A percentile compares a stretch with the other conserved stretches of the same genome.
These are phyloP conservation scores for Naganishia sp. DNA, from an alignment of 1,284 basidiomycete species.

Conservation along the genomic window DNA sequence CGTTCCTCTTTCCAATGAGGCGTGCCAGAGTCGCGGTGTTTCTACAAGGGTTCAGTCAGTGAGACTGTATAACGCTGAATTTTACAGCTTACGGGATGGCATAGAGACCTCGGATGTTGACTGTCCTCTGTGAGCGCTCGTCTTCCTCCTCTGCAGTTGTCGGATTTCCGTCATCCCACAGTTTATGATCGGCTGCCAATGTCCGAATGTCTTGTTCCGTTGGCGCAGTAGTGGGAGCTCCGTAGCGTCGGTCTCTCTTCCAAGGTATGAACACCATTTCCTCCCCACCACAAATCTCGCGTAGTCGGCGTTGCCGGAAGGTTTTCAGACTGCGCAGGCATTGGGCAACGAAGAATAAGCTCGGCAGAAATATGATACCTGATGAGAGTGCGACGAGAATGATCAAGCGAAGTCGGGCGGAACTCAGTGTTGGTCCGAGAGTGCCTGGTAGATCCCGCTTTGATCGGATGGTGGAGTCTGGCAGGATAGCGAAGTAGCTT, in stretches of 20 bases:
- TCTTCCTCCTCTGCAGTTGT: neutral
- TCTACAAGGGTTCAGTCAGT: neutral
- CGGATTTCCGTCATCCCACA: conserved; percentile 64
- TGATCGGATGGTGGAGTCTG: neutral
- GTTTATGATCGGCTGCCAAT: conserved; percentile 62
- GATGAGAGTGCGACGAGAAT: conserved; percentile 65
- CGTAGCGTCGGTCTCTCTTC: conserved; percentile 61
- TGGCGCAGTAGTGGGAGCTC: neutral
- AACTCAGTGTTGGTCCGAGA: conserved; percentile 54
- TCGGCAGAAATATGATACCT: conserved; percentile 64
- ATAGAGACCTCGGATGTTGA: conserved; percentile 16
- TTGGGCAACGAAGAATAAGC: conserved; percentile 65
- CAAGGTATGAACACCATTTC: conserved; percentile 65
- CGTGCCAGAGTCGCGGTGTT: conserved; percentile 64
- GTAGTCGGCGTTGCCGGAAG: conserved; percentile 64
- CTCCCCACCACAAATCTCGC: conserved; percentile 64
- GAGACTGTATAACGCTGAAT: neutral
- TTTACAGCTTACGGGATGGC: conserved; percentile 16
- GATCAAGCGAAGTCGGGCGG: conserved; percentile 62
- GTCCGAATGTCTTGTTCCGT: conserved; percentile 20
- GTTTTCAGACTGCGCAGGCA: conserved; percentile 64
- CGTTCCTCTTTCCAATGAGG: conserved; percentile 70
- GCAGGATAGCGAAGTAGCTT: conserved; percentile 7
- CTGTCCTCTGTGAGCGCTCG: conserved; percentile 28
- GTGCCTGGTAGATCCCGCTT: conserved; percentile 39